Evolutionary conservation across 164 flowering plant species (phyloP).

Genomic region (Stephania japonica): DNA sequence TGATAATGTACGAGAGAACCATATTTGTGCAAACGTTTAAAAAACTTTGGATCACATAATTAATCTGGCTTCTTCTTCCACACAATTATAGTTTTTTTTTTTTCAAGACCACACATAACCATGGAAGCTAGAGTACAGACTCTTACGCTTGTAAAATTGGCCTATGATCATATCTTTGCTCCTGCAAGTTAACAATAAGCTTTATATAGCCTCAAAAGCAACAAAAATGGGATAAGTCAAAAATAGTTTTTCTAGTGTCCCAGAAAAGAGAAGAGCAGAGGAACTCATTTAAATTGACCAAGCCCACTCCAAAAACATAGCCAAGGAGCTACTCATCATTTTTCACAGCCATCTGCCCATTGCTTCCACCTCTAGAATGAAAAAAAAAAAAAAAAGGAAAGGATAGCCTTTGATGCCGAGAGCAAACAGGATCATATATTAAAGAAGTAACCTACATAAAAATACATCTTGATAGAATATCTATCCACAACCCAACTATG

Average conservation of each 20-base stretch:
- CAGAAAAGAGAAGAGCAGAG: background rate
- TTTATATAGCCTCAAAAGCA: background rate
- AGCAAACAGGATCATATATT: background rate
- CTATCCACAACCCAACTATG: background rate
- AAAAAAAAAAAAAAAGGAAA: background rate
- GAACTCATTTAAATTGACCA: background rate
- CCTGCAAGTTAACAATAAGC: background rate
- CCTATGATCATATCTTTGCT: background rate
- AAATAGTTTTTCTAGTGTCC: background rate
- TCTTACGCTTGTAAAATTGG: background rate
- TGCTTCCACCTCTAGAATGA: constrained; percentile 1
- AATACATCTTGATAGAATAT: background rate
- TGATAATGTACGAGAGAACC: no score
- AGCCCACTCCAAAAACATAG: background rate
- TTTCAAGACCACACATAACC: no score
- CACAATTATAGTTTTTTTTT: no score
- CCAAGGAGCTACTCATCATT: background rate
- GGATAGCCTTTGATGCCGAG: background rate
- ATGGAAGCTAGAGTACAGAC: background rate
- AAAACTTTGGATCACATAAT: no score
- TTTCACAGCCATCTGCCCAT: background rate
- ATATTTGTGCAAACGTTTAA: no score
- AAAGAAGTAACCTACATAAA: background rate
- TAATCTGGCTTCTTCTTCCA: no score
- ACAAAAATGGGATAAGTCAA: background rate